A percentile compares a stretch with the other conserved stretches of the same genome.
These are phyloP conservation scores for Clarireedia sp. DNA, from an alignment of 2,329 filamentous ascomycete species.

Conservation along the genomic window DNA sequence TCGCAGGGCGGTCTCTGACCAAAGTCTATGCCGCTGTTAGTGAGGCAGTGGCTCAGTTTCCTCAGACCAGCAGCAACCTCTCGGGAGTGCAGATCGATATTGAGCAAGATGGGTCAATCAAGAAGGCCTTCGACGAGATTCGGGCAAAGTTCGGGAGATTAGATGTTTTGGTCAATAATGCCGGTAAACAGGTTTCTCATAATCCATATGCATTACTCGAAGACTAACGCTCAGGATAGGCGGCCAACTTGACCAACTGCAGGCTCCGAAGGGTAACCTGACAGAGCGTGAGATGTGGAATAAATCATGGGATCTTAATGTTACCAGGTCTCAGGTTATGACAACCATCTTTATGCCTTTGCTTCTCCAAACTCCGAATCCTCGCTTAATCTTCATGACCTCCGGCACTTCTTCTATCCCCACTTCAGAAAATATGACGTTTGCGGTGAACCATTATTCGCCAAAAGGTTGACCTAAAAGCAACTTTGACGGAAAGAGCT, in stretches of 20 bases:
- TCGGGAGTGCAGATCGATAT: constrained; percentile 26
- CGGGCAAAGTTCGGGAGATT: constrained; percentile 25
- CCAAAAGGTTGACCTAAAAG: constrained; percentile 33
- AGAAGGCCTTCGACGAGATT: constrained; percentile 25
- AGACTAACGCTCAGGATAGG: constrained; percentile 11
- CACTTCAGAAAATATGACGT: constrained; percentile 24
- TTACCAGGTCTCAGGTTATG: constrained; percentile 34
- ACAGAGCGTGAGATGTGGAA: constrained; percentile 34
- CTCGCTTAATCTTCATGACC: constrained; percentile 41
- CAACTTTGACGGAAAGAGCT: constrained; percentile 14
- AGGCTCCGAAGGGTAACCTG: constrained; percentile 20
- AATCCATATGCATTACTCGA: background rate
- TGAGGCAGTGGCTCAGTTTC: constrained; percentile 31
- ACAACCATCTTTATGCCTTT: constrained; percentile 34
- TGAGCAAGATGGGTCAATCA: constrained; percentile 29
- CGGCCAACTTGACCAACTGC: constrained; percentile 27
- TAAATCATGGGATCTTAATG: constrained; percentile 37
- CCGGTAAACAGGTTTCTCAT: constrained; percentile 15
- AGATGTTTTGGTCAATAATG: constrained; percentile 33
- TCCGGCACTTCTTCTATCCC: constrained; percentile 33
- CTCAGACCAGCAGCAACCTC: constrained; percentile 23
- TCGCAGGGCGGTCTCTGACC: constrained; percentile 33
- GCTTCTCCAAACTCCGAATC: constrained; percentile 36
- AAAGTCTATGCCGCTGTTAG: constrained; percentile 35
- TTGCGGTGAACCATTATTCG: constrained; percentile 22